phyloP scores from a whole-genome alignment of 2,329 filamentous ascomycete species.

The Xylaria sp. region DNA sequence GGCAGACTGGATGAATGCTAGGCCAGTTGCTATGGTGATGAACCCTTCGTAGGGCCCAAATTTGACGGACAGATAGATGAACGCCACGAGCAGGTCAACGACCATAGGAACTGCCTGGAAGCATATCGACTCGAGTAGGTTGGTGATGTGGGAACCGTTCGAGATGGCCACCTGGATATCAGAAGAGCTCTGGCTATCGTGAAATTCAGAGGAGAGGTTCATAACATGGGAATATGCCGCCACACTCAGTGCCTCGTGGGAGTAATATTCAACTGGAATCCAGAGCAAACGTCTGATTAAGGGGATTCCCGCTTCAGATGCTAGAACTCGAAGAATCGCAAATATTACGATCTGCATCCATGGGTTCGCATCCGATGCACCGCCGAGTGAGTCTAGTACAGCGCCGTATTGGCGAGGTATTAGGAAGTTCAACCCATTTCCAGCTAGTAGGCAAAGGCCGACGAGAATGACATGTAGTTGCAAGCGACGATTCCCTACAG shows the following conservation, averaged over 20 bases:
- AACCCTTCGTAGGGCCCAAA: slow-evolving; percentile 59
- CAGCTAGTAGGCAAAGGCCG: slow-evolving; percentile 59
- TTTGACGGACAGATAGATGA: slow-evolving; percentile 53
- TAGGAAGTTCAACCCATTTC: slow-evolving; percentile 69
- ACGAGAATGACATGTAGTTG: slow-evolving; percentile 65
- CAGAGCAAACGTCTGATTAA: slow-evolving; percentile 52
- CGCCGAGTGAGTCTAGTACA: slow-evolving; percentile 64
- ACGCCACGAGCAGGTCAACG: slow-evolving; percentile 54
- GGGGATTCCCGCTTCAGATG: slow-evolving; percentile 51
- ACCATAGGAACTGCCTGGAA: slow-evolving; percentile 56
- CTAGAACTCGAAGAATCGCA: slow-evolving; percentile 45
- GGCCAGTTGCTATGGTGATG: slow-evolving; percentile 54
- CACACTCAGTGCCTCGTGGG: slow-evolving; percentile 47
- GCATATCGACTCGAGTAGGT: slow-evolving; percentile 52
- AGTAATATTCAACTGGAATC: slow-evolving; percentile 54
- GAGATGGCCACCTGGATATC: slow-evolving; percentile 54
- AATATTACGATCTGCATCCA: slow-evolving; percentile 51
- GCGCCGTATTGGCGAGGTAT: slow-evolving; percentile 78
- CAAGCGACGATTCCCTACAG: slow-evolving; percentile 58
- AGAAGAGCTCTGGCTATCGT: slow-evolving; percentile 55
- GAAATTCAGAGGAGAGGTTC: slow-evolving; percentile 56
- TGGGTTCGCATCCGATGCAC: slow-evolving; percentile 42
- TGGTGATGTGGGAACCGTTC: slow-evolving; percentile 49
- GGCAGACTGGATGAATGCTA: slow-evolving; percentile 52
- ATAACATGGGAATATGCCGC: slow-evolving; percentile 56